Evolutionary conservation across 331 rosid genomes (phyloP), one percentile per base, ranked within the genome.

Genomic region (Phaseolus coccineus): DNA sequence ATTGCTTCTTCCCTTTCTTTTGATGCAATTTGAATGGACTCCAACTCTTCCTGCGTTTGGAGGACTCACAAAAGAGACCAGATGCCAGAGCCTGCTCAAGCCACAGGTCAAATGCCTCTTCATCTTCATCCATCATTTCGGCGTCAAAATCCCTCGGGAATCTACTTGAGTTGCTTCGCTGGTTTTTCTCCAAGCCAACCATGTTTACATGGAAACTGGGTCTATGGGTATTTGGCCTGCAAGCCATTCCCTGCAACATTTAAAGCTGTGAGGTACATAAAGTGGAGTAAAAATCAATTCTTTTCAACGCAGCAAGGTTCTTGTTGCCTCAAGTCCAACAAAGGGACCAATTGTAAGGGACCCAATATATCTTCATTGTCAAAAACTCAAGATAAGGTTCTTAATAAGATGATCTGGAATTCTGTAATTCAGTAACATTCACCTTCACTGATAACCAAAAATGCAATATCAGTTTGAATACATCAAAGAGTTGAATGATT

Each of bases 171-270:
- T 85, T 89, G 62, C 94, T 83, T 14, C 94, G 87, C 27, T 90
- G 98, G 64, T 91, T 91, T 83, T 89, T 93, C 91, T 91, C 99
- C 81, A 88, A 82, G 48, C 99, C 99, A 63, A 96, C 97, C 99
- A 96, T 93, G 92, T 96, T 96, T 68, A 96, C 98, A 33, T 90
- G 98, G 85, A 96, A 96, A 83, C 97, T 96, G 0, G 99, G 98
- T 25, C 98, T 85, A 73, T 96, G 99, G 14, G 97, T 96, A 80
- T 96, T 96, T 8, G 98, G 98, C 76, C 99, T 91, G 80, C 99
- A 93, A 25, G 98, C 95, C 99, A 96, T 96, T 89, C 97, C 98
- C 99, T 96, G 88, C 72, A 81, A n/a, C 78, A 19, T 19, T 19
- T 19, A 19, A 19, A 19, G 22, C 22, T 19, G 22, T 19, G 22